Base-by-base conservation (phyloP, 169 alveolate genomes). In the Plasmodium vivax region DNA sequence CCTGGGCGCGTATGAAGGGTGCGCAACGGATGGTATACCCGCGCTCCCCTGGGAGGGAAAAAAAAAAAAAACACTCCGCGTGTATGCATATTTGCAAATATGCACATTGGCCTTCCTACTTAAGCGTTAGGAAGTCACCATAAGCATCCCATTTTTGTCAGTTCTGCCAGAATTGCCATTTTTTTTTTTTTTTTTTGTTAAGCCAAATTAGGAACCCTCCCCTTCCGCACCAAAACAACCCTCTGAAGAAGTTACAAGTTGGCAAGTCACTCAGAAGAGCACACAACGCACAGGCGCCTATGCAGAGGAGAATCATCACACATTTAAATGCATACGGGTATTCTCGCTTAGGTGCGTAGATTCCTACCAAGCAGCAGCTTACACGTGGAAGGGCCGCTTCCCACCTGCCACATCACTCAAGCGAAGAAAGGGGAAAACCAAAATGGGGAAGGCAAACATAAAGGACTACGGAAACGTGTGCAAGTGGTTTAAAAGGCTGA, bases 401-500 rank as follows among this genome's bases (percentile, higher is more conserved):
- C 58, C 58, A 47, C 6, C 77, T 19, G 77, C 14, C 77, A 62
- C 38, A 10, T 1, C 38, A 41, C 75, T n/a, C n/a, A 45, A 45
- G 56, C 16, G 27, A 36, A 84, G 79, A 34, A 84, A 47, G 3
- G 7, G 19, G 19, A 47, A 47, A 47, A 47, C 19, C n/a, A 47
- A 47, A 47, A 85, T 79, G 85, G 87, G 82, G 62, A 85, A 85
- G 82, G 14, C 32, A 75, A 85, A 30, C 27, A 51, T 85, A 79
- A 85, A 85, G 51, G 93, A 85, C 71, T 85, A 85, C 45, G 85
- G 85, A 32, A 85, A 47, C 80, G n/a, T 85, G 27, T 85, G 93
- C 82, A 43, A 74, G 16, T 85, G 93, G 93, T 85, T 85, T 75
- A 85, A 85, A 85, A 85, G 34, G 23, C 68, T 85, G 68, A 85